Base-by-base conservation (phyloP, 768 basidiomycete genomes). In the Cytidiella melzeri region DNA sequence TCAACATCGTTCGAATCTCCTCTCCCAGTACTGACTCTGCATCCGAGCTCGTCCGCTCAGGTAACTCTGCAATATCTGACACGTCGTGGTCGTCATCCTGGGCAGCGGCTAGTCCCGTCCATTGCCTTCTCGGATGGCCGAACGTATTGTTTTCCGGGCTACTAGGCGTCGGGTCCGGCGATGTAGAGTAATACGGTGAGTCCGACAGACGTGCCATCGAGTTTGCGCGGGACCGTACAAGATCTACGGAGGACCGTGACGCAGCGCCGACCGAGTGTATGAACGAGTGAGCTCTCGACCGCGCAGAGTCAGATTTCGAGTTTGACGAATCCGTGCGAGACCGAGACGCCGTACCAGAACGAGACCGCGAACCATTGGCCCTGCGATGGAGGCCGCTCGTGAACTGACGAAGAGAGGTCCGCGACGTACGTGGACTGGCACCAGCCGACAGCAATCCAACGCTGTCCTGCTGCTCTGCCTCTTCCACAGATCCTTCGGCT, bases 81-180 rank as follows among this genome's bases (percentile, higher is more conserved):
- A 55, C 47, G 21, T 56, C 57, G 3, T 54, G 57, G 26, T 42
- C 23, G 28, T 43, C 51, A n/a, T 52, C 43, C 15, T 34, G 21
- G 19, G 12, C 50, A 24, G 45, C 51, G 18, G 48, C 54, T 25
- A 58, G 56, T 25, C 47, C 61, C 34, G 54, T 69, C 58, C 67
- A 63, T 45, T 68, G 58, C 47, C 73, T 61, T 62, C 81, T 66
- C 0, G 73, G 73, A 36, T 80, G 74, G 11, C 87, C 87, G 65
- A 89, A 90, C 7, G 87, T 89, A 61, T 87, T 74, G 61, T 86
- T 86, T 59, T 87, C 84, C 0, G 73, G 71, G 41, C 74, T 78
- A 55, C 73, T 75, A 45, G 67, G 64, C 18, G 69, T 59, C 37
- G 73, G 76, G 30, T 74, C 71, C 10, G 72, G 50, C 54, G 64